These are phyloP conservation scores for Lentinula guzmanii DNA, from an alignment of 768 basidiomycete species.

Conservation along the genomic window DNA sequence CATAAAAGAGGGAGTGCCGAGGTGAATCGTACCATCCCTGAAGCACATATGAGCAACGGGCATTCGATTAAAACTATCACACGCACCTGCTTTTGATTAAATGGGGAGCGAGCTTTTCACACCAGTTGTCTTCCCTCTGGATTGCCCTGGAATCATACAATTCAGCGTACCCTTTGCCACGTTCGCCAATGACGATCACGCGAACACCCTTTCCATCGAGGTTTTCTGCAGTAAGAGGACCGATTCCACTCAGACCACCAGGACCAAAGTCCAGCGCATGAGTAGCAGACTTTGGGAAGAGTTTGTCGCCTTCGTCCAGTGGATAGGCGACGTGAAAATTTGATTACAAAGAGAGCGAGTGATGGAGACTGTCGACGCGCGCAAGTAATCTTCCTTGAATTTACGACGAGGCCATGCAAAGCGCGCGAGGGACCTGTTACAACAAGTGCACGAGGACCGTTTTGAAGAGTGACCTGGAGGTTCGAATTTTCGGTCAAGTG, in stretches of 20 bases:
- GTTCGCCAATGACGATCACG: constrained; percentile 86
- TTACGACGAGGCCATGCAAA: constrained; percentile 91
- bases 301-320: constrained; percentile 86
- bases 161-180: constrained; percentile 83
- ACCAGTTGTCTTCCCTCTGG: constrained; percentile 85
- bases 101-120: constrained; percentile 77
- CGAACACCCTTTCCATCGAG: constrained; percentile 80
- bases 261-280: constrained; percentile 97
- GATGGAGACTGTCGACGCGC: constrained; percentile 60
- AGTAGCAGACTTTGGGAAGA: constrained; percentile 83
- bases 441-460: constrained; percentile 87
- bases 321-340: constrained; percentile 87
- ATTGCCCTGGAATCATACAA: constrained; percentile 63
- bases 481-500: constrained; percentile 76
- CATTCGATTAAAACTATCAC: not conserved
- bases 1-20: constrained; percentile 72
- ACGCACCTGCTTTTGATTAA: constrained; percentile 86
- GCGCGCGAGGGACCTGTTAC: constrained; percentile 89
- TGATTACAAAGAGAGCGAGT: constrained; percentile 89
- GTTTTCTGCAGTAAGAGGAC: constrained; percentile 83
- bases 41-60: constrained; percentile 8
- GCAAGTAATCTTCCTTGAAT: constrained; percentile 85
- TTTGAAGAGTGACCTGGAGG: constrained; percentile 84
- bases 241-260: constrained; percentile 90
- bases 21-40: constrained; percentile 86